Evolutionary conservation across 495 filamentous ascomycete species (phyloP), one percentile per base, ranked within the genome.

Genomic region (Hypoxylon lenormandii): DNA sequence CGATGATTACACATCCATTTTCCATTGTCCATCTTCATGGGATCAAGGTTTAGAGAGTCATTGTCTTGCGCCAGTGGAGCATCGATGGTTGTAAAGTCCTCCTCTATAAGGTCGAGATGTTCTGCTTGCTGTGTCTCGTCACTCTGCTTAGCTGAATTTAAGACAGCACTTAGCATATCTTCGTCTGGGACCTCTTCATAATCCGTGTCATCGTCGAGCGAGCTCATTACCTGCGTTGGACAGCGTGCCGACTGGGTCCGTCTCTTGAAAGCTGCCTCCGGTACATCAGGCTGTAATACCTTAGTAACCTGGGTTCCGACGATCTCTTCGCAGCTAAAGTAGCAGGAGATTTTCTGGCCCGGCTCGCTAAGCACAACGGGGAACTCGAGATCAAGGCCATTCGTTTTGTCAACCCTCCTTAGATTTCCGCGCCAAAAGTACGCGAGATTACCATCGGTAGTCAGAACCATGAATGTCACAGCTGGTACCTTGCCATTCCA

Each of bases 311-410:
- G 76, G 0, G 96, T 97, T 2, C 94, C 96, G 65, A 94, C 92
- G 64, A 97, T 91, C 38, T 92, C 91, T 76, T 97, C 94, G 68
- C 95, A 97, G 78, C 90, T 91, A 11, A 92, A 83, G 76, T 92
- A 87, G 62, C 91, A 95, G 19, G 79, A 79, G 43, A 97, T 81
- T 13, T 75, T 79, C 46, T 94, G 88, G 7, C 82, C 83, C 8
- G 80, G 64, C 6, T 72, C 78, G 7, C 80, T 83, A 42, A 97
- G 69, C 0, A 85, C 78, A 0, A 84, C 87, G 13, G 79, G 80
- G 57, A 97, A 89, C 5, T 81, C 76, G 12, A 94, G 71, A 4
- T 90, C 86, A 11, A 88, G 78, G 1, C 83, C 87, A 3, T 47
- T 38, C 18, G 75, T 55, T 16, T 84, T 85, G 47, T 87, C 82